Percentiles rank a stretch among this genome's conserved stretches.
Evolutionary conservation across 1,139 yeast genomes (phyloP).

Genomic region (Candida neerlandica): DNA sequence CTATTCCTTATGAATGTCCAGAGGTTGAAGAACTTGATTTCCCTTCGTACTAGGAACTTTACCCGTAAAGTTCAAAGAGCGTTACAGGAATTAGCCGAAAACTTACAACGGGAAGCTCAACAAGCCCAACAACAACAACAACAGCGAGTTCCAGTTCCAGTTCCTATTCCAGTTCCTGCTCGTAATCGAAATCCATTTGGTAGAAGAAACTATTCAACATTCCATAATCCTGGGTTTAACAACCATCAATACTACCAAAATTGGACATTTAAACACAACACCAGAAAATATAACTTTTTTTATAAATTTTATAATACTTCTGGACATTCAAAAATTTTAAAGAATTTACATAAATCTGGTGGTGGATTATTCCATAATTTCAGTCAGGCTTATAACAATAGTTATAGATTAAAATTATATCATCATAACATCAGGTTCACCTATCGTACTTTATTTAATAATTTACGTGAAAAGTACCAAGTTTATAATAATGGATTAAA

Average conservation of each 20-base stretch:
- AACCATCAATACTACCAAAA: slow-evolving; percentile 6
- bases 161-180: slow-evolving; percentile 12
- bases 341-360: slow-evolving; percentile 10
- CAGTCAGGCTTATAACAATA: slow-evolving; percentile 26
- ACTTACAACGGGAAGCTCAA: slow-evolving; percentile 18
- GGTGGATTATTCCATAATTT: slow-evolving; percentile 27
- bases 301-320: slow-evolving; percentile 11
- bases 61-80: slow-evolving; percentile 32
- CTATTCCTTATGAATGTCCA: slow-evolving; percentile 12
- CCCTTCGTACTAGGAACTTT: slow-evolving; percentile 28
- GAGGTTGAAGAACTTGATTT: slow-evolving; percentile 20
- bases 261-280: slow-evolving; percentile 9
- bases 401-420: slow-evolving; percentile 24
- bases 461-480: slow-evolving; percentile 15
- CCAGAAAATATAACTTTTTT: slow-evolving; percentile 9
- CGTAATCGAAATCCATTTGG: slow-evolving; percentile 3
- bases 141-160: slow-evolving; percentile 31
- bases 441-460: slow-evolving; percentile 22
- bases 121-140: slow-evolving; percentile 17
- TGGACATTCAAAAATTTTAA: slow-evolving; percentile 12
- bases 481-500: slow-evolving; percentile 10
- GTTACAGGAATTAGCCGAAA: slow-evolving; percentile 34
- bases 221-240: not conserved
- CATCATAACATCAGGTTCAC: slow-evolving; percentile 22
- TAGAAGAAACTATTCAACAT: slow-evolving; percentile 4